Evolutionary conservation across 164 flowering plant genomes (phyloP), one percentile per base, ranked within the genome.

Genomic region (Aristolochia californica): DNA sequence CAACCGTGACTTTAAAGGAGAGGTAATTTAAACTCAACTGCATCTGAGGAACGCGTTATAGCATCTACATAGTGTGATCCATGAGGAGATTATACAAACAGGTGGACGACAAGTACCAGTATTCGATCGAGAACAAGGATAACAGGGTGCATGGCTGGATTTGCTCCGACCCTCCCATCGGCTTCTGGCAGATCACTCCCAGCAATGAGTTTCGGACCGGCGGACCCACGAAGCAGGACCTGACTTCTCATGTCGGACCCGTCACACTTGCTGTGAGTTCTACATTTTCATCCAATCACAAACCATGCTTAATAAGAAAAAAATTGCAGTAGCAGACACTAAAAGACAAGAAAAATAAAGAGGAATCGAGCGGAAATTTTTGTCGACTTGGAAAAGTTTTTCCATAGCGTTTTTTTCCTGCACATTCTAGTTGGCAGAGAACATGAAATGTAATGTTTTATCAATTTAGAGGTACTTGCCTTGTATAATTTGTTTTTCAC

Each of bases 101-200:
- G 98, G 94, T 89, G 58, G 97, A 93, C 74, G 97, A 91, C 76
- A 91, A 91, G 68, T 91, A 88, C 69, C 87, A 91, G 53, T 88
- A 91, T 62, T 79, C 97, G 0, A 66, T 78, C 45, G 85, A 87
- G 17, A 79, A 75, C 72, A 73, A 78, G 63, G 87, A 85, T 62
- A 73, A 71, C 50, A 60, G 27, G 54, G 91, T 87, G 5, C 98
- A 88, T 54, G 98, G 98, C 23, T 88, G 97, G 97, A 85, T 88
- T 59, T 63, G 68, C 66, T 60, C 55, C 13, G 69, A 75, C 38
- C 85, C 84, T 7, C 72, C 73, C 0, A 71, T 74, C 5, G 98
- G 98, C 2, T 89, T 89, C 64, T 89, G 98, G 98, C 74, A 74
- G 62, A 88, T 89, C 49, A 87, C 83, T 16, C 95, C 98, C 2